phyloP scores from a whole-genome alignment of 306 rosid species.

The Rosa rugosa region DNA sequence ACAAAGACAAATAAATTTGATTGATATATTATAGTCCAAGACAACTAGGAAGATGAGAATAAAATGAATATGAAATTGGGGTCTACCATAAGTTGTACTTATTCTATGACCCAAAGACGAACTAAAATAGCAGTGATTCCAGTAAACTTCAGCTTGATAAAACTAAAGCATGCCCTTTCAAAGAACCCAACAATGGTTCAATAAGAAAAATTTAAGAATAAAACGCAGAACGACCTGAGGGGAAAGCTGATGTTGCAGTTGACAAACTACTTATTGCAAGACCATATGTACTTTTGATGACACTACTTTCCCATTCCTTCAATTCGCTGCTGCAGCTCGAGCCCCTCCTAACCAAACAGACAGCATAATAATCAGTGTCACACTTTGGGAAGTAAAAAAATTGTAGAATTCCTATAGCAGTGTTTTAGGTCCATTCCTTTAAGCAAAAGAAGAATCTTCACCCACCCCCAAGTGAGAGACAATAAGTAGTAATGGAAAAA shows the following conservation, averaged over 20 bases:
- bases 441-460: conserved; percentile 12
- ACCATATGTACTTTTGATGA: conserved; percentile 36
- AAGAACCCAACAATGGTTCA: conserved; percentile 42
- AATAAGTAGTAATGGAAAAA: background rate
- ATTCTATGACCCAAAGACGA: conserved; percentile 13
- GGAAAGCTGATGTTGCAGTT: conserved; percentile 49
- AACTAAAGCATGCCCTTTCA: conserved; percentile 32
- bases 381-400: background rate
- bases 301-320: conserved; percentile 32
- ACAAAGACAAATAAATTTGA: conserved; percentile 12
- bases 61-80: conserved; percentile 27
- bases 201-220: conserved; percentile 8
- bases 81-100: conserved; percentile 33
- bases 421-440: background rate
- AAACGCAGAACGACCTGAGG: conserved; percentile 37
- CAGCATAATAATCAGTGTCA: conserved; percentile 25
- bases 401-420: background rate
- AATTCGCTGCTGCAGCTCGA: conserved; percentile 49
- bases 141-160: conserved; percentile 32
- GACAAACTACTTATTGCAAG: conserved; percentile 45
- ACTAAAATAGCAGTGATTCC: conserved; percentile 8
- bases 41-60: conserved; percentile 14
- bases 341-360: conserved; percentile 48
- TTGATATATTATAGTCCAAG: background rate
- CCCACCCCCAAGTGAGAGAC: background rate